A percentile compares a stretch with the other conserved stretches of the same genome.
phyloP scores from a whole-genome alignment of 2,329 filamentous ascomycete genomes.

The Aspergillus vadensis region DNA sequence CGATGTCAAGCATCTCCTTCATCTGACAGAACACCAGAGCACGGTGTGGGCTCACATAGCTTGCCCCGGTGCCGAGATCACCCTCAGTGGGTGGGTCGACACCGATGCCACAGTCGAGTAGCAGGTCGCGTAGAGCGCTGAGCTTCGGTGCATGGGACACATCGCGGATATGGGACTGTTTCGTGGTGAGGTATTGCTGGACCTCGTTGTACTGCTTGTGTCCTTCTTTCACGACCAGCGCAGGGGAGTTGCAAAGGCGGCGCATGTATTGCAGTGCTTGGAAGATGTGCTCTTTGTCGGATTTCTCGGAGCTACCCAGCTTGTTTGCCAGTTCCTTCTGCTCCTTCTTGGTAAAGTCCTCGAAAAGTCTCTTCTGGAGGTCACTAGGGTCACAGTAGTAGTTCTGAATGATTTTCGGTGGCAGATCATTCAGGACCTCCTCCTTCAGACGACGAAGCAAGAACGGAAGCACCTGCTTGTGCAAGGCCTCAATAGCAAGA shows the following conservation, averaged over 20 bases:
- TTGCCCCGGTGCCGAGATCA: slow-evolving; percentile 60
- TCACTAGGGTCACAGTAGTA: slow-evolving; percentile 99
- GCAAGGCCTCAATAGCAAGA: slow-evolving; percentile 92
- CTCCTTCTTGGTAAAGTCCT: slow-evolving; percentile 94
- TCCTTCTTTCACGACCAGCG: slow-evolving; percentile 91
- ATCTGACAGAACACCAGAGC: slow-evolving; percentile 98
- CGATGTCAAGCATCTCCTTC: slow-evolving; percentile 99
- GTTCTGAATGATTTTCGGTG: slow-evolving; percentile 97
- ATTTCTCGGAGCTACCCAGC: slow-evolving; percentile 81
- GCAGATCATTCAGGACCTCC: slow-evolving; percentile 92
- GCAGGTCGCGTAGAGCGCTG: slow-evolving; percentile 80
- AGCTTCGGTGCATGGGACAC: slow-evolving; percentile 89
- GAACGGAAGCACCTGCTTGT: slow-evolving; percentile 98
- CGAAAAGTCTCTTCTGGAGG: slow-evolving; percentile 90
- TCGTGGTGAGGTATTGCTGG: slow-evolving; percentile 74
- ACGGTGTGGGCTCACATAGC: slow-evolving; percentile 92
- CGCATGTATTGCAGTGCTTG: slow-evolving; percentile 99
- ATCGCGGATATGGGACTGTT: slow-evolving; percentile 81
- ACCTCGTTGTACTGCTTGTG: slow-evolving; percentile 89
- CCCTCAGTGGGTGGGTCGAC: slow-evolving; percentile 61
- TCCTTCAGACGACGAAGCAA: slow-evolving; percentile 93
- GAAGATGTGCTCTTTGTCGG: slow-evolving; percentile 98
- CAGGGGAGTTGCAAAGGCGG: slow-evolving; percentile 96
- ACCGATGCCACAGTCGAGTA: slow-evolving; percentile 99
- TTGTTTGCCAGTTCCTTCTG: slow-evolving; percentile 83